Percentiles rank a stretch among this genome's conserved stretches.
phyloP scores from a whole-genome alignment of 805 yeast species.

The Saccharomycopsis malanga region DNA sequence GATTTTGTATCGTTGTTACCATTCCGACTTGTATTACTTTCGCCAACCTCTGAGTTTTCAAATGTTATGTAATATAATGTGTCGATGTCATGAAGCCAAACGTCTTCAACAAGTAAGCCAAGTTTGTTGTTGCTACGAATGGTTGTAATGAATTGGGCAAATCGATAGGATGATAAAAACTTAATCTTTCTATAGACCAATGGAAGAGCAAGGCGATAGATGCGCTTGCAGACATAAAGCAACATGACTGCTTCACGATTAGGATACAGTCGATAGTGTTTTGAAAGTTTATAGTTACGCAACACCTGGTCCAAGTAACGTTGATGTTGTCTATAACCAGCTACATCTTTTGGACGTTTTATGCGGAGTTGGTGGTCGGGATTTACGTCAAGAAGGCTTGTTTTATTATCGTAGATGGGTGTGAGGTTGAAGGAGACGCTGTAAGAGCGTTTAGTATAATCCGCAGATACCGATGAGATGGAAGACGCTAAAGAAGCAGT shows the following conservation, averaged over 20 bases:
- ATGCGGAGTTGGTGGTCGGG: not conserved
- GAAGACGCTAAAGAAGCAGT: not conserved
- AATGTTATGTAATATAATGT: conserved; percentile 14
- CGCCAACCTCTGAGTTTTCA: not conserved
- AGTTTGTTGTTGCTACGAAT: conserved; percentile 49
- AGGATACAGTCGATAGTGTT: conserved; percentile 10
- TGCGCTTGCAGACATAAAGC: conserved; percentile 44
- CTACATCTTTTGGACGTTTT: not conserved
- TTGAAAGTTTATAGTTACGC: conserved; percentile 16
- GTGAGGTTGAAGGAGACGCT: conserved; percentile 8
- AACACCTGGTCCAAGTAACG: conserved; percentile 16
- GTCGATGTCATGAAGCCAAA: conserved; percentile 51
- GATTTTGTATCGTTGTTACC: conserved; percentile 6
- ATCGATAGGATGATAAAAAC: conserved; percentile 66
- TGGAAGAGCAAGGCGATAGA: conserved; percentile 46
- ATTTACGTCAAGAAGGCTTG: not conserved
- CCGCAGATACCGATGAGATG: not conserved
- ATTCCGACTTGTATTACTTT: no score
- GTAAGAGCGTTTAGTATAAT: not conserved
- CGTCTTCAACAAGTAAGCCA: conserved; percentile 45
- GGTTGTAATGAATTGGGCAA: conserved; percentile 71
- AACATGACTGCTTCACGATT: conserved; percentile 36
- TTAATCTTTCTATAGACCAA: conserved; percentile 47
- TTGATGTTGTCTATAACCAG: conserved; percentile 1
- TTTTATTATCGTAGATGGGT: not conserved